Conservation (phyloP, 73 alveolate genomes). For the Paramecium tetraurelia region DNA sequence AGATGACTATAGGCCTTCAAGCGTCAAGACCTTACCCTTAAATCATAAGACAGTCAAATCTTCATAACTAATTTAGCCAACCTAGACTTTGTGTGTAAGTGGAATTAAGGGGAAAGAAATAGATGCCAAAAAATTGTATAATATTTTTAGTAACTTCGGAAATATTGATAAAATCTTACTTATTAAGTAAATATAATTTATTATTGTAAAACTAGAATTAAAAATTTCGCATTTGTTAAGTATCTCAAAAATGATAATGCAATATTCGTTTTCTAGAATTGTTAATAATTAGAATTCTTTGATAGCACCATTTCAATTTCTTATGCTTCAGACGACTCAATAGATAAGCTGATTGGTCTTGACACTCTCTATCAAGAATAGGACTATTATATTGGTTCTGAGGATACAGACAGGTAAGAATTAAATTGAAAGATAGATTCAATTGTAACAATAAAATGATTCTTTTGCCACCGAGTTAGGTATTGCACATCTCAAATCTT, state of each 20-base stretch:
- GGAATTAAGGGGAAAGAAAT: background rate
- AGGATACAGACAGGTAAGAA: constrained; percentile 23
- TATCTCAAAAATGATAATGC: constrained; percentile 10
- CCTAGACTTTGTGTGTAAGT: background rate
- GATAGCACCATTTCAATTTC: background rate
- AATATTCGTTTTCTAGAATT: constrained; percentile 3
- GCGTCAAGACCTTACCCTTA: background rate
- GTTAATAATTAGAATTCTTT: background rate
- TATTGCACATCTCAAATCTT: constrained; percentile 32
- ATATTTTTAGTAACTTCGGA: constrained; percentile 40
- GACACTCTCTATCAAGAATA: background rate
- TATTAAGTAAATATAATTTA: background rate
- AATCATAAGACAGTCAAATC: background rate
- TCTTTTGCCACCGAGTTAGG: constrained; percentile 18
- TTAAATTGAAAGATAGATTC: background rate
- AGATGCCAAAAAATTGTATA: background rate
- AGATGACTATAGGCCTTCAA: background rate
- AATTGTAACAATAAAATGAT: constrained; percentile 3
- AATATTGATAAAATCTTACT: constrained; percentile 20
- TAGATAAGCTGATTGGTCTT: background rate
- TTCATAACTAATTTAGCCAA: background rate
- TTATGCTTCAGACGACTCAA: constrained; percentile 4
- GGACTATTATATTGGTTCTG: constrained; percentile 22
- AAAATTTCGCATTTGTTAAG: constrained; percentile 19
- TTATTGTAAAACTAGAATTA: background rate